These are phyloP conservation scores for Cyclotella distinguenda DNA, from an alignment of 108 stramenopile genomes.

Conservation along the genomic window DNA sequence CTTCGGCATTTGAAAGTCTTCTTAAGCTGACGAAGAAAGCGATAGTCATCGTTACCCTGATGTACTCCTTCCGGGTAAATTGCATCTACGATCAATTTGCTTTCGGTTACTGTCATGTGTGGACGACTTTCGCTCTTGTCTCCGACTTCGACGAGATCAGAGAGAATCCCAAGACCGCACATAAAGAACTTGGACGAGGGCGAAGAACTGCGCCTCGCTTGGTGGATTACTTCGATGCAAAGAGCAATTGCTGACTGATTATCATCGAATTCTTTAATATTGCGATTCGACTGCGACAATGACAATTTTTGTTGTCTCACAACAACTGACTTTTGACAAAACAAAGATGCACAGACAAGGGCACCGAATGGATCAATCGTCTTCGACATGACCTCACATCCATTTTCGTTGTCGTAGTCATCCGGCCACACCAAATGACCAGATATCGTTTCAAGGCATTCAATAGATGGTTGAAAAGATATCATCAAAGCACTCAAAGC, in stretches of 20 bases:
- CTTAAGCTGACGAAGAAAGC: conserved; percentile 24
- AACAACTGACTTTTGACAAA: conserved; percentile 39
- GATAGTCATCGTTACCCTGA: conserved; percentile 36
- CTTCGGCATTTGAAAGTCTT: conserved; percentile 34
- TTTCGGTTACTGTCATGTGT: conserved; percentile 20
- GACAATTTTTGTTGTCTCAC: conserved; percentile 22
- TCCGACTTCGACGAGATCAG: conserved; percentile 24
- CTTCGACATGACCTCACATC: conserved; percentile 30
- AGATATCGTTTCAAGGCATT: conserved; percentile 39
- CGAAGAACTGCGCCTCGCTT: conserved; percentile 31
- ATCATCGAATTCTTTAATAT: conserved; percentile 21
- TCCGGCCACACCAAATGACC: conserved; percentile 53
- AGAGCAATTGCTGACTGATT: conserved; percentile 39
- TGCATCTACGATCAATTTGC: conserved; percentile 30
- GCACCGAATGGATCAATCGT: conserved; percentile 35
- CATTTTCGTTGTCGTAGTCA: conserved; percentile 29
- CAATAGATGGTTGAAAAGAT: conserved; percentile 35
- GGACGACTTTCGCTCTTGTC: conserved; percentile 29
- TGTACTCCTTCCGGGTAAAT: conserved; percentile 38
- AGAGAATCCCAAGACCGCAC: conserved; percentile 31
- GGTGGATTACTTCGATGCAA: conserved; percentile 32
- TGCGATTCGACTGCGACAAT: conserved; percentile 7
- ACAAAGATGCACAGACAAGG: conserved; percentile 40
- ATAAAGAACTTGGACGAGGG: conserved; percentile 42
- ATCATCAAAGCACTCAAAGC: conserved; percentile 39